Evolutionary conservation across 202 grass and related monocot genomes (phyloP).

Genomic region (Carex arenaria): DNA sequence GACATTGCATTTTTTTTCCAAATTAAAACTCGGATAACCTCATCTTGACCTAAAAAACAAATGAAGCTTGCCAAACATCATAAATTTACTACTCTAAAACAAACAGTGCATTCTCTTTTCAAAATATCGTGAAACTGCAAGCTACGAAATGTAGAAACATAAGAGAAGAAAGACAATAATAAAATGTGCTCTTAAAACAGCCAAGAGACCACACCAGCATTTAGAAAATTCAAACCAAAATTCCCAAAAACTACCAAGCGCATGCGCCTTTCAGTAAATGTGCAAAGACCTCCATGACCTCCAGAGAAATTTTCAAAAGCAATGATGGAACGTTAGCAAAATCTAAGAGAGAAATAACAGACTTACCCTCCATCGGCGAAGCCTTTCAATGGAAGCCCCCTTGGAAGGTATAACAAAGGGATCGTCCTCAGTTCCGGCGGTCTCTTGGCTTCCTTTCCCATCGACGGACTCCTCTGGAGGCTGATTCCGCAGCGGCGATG

Average conservation of each 20-base stretch:
- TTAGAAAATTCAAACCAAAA: constrained; percentile 14
- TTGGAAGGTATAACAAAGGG: constrained; percentile 78
- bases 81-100: constrained; percentile 13
- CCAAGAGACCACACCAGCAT: not conserved
- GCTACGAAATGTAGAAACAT: not conserved
- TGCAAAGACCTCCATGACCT: not conserved
- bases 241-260: not conserved
- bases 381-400: constrained; percentile 67
- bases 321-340: not conserved
- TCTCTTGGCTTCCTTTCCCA: constrained; percentile 11
- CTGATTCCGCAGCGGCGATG: constrained; percentile 42
- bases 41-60: constrained; percentile 12
- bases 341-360: not conserved
- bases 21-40: constrained; percentile 15
- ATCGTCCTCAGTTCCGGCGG: constrained; percentile 14
- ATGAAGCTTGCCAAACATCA: not conserved
- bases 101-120: not conserved
- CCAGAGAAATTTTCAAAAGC: not conserved
- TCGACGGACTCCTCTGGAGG: constrained; percentile 25
- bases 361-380: constrained; percentile 87
- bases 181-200: not conserved
- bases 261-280: too few relatives aligned
- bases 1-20: not conserved
- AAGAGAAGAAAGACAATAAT: not conserved
- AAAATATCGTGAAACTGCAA: not conserved